These are phyloP conservation scores for Leccinum griseonigrum DNA, from an alignment of 1,284 basidiomycete species.

Conservation along the genomic window DNA sequence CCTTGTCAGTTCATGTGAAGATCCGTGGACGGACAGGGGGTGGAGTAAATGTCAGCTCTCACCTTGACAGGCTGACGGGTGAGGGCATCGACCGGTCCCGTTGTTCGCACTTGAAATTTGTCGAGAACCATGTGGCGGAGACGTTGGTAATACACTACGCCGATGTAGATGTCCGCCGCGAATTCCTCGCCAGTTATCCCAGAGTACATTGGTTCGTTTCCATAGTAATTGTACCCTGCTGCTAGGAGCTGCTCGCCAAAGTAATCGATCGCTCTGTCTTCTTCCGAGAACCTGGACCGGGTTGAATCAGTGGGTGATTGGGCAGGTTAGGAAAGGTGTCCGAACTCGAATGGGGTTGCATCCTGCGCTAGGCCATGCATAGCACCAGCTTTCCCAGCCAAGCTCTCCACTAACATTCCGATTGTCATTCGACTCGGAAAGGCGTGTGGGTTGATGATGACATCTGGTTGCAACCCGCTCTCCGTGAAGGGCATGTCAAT, in stretches of 20 bases:
- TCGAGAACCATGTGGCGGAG: slow-evolving; percentile 99
- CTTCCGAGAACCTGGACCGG: slow-evolving; percentile 80
- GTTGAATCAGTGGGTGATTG: slow-evolving; percentile 13
- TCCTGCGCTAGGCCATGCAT: slow-evolving; percentile 99
- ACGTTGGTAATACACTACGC: slow-evolving; percentile 98
- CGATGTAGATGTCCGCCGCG: slow-evolving; percentile 97
- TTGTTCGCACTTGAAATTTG: slow-evolving; percentile 99
- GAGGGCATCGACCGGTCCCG: slow-evolving; percentile 93
- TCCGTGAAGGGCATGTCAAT: slow-evolving; percentile 99
- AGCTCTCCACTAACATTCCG: slow-evolving; percentile 99
- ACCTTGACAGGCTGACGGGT: slow-evolving; percentile 98
- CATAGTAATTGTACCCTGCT: slow-evolving; percentile 98
- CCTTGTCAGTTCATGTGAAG: slow-evolving; percentile 3
- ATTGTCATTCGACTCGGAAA: slow-evolving; percentile 99
- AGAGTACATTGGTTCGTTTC: slow-evolving; percentile 99
- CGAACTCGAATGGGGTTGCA: slow-evolving; percentile 93
- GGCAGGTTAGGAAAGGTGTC: slow-evolving; percentile 24
- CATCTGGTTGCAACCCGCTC: slow-evolving; percentile 98
- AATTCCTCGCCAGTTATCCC: slow-evolving; percentile 99
- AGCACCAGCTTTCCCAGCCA: slow-evolving; percentile 97
- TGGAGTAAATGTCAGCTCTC: slow-evolving; percentile 21
- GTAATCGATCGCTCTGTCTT: slow-evolving; percentile 94
- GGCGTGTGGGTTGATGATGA: slow-evolving; percentile 99
- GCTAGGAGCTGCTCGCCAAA: slow-evolving; percentile 94
- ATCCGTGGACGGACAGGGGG: not conserved